These are phyloP conservation scores for Calocybe cyanea DNA, from an alignment of 768 basidiomycete genomes.

Conservation along the genomic window DNA sequence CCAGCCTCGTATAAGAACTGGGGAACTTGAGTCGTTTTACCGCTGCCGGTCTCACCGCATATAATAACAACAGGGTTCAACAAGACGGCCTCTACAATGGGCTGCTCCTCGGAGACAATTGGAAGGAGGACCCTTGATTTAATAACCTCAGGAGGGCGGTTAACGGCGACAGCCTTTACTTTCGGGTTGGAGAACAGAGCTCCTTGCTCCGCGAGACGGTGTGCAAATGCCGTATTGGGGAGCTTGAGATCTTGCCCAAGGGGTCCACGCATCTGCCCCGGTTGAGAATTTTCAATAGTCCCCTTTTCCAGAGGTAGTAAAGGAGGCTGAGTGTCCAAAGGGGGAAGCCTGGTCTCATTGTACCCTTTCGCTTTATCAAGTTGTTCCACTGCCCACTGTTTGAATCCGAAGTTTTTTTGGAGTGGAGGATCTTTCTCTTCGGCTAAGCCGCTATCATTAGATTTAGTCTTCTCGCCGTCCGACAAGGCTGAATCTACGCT, in stretches of 20 bases:
- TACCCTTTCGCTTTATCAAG: conserved; percentile 47
- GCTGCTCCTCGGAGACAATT: conserved; percentile 90
- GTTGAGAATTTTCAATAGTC: conserved; percentile 24
- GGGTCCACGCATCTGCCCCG: conserved; percentile 66
- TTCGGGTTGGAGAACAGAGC: conserved; percentile 18
- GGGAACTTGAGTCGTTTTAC: conserved; percentile 97
- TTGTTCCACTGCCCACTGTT: conserved; percentile 86
- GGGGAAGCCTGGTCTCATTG: conserved; percentile 16
- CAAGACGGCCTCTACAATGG: conserved; percentile 88
- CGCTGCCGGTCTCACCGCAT: conserved; percentile 92
- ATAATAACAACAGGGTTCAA: conserved; percentile 85
- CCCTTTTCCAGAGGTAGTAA: conserved; percentile 49
- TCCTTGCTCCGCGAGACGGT: conserved; percentile 31
- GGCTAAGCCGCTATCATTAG: conserved; percentile 13
- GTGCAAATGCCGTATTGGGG: conserved; percentile 63
- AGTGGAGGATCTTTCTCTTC: conserved; percentile 21
- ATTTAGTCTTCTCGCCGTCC: conserved; percentile 11
- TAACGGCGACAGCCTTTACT: conserved; percentile 48
- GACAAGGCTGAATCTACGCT: conserved; percentile 4
- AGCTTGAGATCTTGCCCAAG: conserved; percentile 69
- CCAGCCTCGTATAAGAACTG: conserved; percentile 98
- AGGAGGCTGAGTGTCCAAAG: conserved; percentile 18
- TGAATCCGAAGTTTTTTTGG: conserved; percentile 58
- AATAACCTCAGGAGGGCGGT: conserved; percentile 66
- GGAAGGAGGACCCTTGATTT: conserved; percentile 79